Base-by-base conservation (phyloP, 1,284 basidiomycete genomes). In the Athelia sp. region DNA sequence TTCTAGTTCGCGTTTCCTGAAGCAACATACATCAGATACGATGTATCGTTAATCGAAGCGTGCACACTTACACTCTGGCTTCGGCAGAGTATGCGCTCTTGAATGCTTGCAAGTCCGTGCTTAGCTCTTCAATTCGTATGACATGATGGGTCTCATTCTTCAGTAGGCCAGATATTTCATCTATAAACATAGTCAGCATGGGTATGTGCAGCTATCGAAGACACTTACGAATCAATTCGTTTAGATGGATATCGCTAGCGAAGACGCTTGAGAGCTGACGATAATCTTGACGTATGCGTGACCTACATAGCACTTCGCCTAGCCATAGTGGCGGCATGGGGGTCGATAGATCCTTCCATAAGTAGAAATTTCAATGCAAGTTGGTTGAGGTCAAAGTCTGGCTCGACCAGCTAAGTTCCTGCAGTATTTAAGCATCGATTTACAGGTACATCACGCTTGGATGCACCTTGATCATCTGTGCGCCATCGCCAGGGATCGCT, bases 71-170 rank as follows among this genome's bases (percentile, higher is more conserved):
- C 36, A 6, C n/a, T 17, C n/a, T 40, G 15, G 4, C n/a, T n/a
- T 40, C n/a, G n/a, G 19, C 36, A 17, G 36, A 17, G n/a, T 40
- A 21, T 56, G 24, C 63, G 63, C 47, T 74, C 68, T 9, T 59
- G 50, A 31, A 70, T 67, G 29, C 55, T 74, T 71, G 52, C 73
- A 74, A 52, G 22, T 74, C 69, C 17, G 51, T 62, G 50, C 72
- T 62, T 6, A 75, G 62, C 42, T 63, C 58, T 45, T 60, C 61
- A 24, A 74, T 67, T 17, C 54, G 65, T 22, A 69, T 64, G 29
- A 55, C 56, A 46, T 50, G 54, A 9, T 54, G 45, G 17, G 54
- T 51, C 50, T 70, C 64, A 44, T 57, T 61, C 22, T 31, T 54
- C 47, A 67, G 50, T 34, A 69, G 53, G 42, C 50, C 56, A 24